Evolutionary conservation across 257 asterid genomes (phyloP).

Genomic region (Capsicum pubescens): DNA sequence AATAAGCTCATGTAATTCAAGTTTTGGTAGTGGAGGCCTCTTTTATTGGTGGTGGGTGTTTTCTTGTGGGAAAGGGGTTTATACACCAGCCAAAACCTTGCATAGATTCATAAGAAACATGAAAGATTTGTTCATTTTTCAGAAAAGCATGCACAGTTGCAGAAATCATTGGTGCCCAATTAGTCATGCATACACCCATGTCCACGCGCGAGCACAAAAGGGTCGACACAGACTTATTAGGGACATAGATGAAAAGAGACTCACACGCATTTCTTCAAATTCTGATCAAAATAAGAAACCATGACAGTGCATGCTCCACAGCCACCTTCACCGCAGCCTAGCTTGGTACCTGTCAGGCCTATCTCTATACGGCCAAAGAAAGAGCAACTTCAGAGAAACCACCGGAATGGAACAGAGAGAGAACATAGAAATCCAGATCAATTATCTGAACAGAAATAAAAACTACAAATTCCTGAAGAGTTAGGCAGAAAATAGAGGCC

Average conservation of each 20-base stretch:
- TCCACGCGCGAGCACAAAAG: not conserved
- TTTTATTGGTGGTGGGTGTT: not conserved
- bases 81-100: not conserved
- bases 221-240: not conserved
- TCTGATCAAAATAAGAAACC: slow-evolving; percentile 84
- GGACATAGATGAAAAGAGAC: slow-evolving; percentile 46
- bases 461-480: slow-evolving; percentile 3
- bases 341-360: slow-evolving; percentile 95
- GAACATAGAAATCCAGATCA: slow-evolving; percentile 4
- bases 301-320: slow-evolving; percentile 99
- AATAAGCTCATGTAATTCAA: not conserved
- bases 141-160: not conserved
- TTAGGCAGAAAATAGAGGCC: not conserved
- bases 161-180: not conserved
- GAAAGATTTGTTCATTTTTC: slow-evolving; percentile 3
- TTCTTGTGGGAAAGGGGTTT: not conserved
- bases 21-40: not conserved
- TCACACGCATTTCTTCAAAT: slow-evolving; percentile 81
- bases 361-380: slow-evolving; percentile 50
- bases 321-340: slow-evolving; percentile 99
- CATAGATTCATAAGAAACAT: not conserved
- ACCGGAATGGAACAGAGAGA: slow-evolving; percentile 12
- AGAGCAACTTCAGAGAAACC: slow-evolving; percentile 30
- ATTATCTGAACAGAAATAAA: slow-evolving; percentile 10
- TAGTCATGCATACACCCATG: not conserved